phyloP scores from a whole-genome alignment of 768 basidiomycete species.

The Termitomyces sp. region DNA sequence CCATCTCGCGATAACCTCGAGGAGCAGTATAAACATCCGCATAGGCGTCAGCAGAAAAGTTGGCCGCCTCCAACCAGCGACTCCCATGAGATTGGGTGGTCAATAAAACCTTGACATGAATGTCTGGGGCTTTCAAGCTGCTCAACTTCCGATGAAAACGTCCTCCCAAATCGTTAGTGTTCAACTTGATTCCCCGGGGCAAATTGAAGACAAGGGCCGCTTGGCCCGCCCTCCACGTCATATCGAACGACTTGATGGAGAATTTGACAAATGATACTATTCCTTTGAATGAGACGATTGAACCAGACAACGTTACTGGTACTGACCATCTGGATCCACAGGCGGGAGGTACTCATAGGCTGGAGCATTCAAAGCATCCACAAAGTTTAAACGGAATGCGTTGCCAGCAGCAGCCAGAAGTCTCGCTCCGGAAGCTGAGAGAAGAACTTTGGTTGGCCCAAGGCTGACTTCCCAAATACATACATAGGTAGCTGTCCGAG shows the following conservation, averaged over 20 bases:
- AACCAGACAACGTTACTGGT: neutral
- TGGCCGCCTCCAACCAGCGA: conserved; percentile 67
- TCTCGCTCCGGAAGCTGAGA: conserved; percentile 51
- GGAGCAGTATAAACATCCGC: conserved; percentile 71
- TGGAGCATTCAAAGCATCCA: conserved; percentile 77
- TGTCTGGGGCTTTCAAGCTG: conserved; percentile 50
- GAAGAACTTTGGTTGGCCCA: conserved; percentile 52
- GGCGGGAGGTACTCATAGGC: conserved; percentile 59
- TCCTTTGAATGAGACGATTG: neutral
- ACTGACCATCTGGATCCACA: conserved; percentile 74
- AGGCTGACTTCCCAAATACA: conserved; percentile 91
- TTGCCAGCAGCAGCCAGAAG: conserved; percentile 46
- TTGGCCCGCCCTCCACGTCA: conserved; percentile 47
- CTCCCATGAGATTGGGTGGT: conserved; percentile 30
- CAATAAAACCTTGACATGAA: conserved; percentile 47
- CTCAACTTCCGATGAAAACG: conserved; percentile 59
- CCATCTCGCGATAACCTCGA: conserved; percentile 44
- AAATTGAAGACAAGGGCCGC: conserved; percentile 53
- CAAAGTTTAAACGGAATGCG: conserved; percentile 65
- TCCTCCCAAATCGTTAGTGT: conserved; percentile 75
- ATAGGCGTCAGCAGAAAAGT: conserved; percentile 45
- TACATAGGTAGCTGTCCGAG: conserved; percentile 78
- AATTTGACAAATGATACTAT: conserved; percentile 85
- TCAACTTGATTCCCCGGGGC: conserved; percentile 55
- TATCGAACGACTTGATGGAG: conserved; percentile 45